These are phyloP conservation scores for Rutstroemia sydowiana DNA, from an alignment of 2,329 filamentous ascomycete species.

Conservation along the genomic window DNA sequence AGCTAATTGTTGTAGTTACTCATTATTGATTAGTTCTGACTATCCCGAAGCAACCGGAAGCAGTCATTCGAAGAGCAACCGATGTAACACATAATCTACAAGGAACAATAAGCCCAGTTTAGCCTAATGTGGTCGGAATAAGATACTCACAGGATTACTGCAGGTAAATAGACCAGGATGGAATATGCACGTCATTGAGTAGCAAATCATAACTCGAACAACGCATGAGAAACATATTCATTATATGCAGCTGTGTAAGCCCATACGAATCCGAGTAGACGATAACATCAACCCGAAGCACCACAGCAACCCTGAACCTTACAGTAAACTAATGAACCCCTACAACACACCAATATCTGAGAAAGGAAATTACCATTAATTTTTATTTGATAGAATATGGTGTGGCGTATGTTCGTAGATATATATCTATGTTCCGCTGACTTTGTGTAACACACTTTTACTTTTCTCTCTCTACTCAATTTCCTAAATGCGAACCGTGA, in stretches of 20 bases:
- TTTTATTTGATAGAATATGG: neutral
- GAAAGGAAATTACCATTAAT: neutral
- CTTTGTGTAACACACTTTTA: too few species aligned
- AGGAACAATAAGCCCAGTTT: neutral
- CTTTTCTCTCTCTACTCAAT: too few species aligned
- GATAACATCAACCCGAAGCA: neutral
- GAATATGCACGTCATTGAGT: slow-evolving; percentile 4
- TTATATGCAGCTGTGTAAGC: neutral
- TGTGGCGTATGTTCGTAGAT: neutral
- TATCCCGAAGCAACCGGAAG: neutral
- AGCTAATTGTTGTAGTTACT: neutral
- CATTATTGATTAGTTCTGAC: neutral
- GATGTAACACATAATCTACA: neutral
- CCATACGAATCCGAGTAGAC: neutral
- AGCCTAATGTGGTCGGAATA: slow-evolving; percentile 1
- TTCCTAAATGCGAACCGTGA: too few species aligned
- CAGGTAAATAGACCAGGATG: neutral
- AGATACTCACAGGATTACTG: slow-evolving; percentile 2
- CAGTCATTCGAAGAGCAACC: neutral
- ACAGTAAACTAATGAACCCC: neutral
- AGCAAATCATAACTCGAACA: neutral
- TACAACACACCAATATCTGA: neutral
- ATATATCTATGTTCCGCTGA: neutral
- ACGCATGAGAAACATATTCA: neutral
- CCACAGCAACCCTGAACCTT: neutral